Base-by-base conservation (phyloP, 23 red algal species). In the Gracilaria gracilis region DNA sequence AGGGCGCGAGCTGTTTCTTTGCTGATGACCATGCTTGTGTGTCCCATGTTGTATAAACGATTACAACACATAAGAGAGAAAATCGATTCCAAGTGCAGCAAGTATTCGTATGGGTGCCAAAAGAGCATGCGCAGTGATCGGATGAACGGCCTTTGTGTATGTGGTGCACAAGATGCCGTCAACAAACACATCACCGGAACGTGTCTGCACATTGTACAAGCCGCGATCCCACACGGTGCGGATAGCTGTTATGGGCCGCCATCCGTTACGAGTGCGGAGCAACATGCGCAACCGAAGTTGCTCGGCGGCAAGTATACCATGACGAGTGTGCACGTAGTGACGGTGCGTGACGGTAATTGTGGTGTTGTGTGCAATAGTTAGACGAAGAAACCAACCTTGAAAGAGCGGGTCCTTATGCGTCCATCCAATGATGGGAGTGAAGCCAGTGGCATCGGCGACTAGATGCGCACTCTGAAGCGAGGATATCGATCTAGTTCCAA, bases 171-270 rank as follows among this genome's bases (percentile, higher is more conserved):
- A 54, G 20, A 93, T 31, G 27, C 81, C 81, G 31, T 78, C 73
- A 12, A 93, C 90, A 19, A 93, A 44, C 2, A 93, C 35, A 53
- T 86, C 67, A 13, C 90, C 90, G 1, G 48, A 59, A 21, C 49
- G 36, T 1, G 90, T 93, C 20, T 92, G 89, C 0, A 77, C 57
- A 31, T 82, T 84, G 37, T 82, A 92, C 79, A 92, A 62, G n/a
- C 89, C 89, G 29, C 27, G 51, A 51, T 67, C 29, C 79, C 79
- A 82, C 4, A 82, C 79, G 8, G 40, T 46, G 23, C 27, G 49
- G 31, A 82, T 37, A 34, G 17, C 9, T 0, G 58, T 65, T 15
- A 82, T 24, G 49, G 72, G 72, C 21, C 46, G 72, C 72, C 72
- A 77, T 1, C 72, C 72, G 46, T 77, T 25, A 2, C 9, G 40